Percentiles rank a stretch among this genome's conserved stretches.
These are phyloP conservation scores for Tricholoma bakamatsutake DNA, from an alignment of 768 basidiomycete species.

Conservation along the genomic window DNA sequence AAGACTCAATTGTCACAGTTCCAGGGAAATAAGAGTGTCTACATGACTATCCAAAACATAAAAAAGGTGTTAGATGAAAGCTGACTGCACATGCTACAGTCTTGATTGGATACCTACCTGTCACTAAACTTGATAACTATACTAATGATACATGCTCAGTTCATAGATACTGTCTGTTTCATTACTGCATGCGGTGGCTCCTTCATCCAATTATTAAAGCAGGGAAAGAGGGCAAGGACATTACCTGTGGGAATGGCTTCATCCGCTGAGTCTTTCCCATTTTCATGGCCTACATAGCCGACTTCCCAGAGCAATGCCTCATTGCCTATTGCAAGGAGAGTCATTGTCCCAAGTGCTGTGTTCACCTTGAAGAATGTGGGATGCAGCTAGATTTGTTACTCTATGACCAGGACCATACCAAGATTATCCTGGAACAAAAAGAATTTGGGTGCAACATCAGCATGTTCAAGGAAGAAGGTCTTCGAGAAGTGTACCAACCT, in stretches of 20 bases:
- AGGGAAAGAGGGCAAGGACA: too few relatives aligned
- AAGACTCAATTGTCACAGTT: conserved; percentile 7
- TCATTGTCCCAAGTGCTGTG: too few relatives aligned
- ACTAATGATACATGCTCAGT: neutral
- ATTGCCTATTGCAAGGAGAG: conserved; percentile 8
- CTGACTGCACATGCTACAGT: neutral
- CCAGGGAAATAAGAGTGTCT: neutral
- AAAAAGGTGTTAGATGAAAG: neutral
- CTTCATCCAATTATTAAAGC: neutral
- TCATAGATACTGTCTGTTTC: neutral
- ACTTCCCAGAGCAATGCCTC: too few relatives aligned
- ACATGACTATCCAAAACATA: conserved; percentile 1
- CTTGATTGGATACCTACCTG: neutral
- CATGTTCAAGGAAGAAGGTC: too few relatives aligned
- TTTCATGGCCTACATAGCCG: conserved; percentile 3
- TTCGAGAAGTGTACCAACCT: too few relatives aligned
- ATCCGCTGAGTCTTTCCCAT: conserved; percentile 6
- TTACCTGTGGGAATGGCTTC: neutral
- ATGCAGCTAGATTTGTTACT: too few relatives aligned
- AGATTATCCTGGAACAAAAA: too few relatives aligned
- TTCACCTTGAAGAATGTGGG: too few relatives aligned
- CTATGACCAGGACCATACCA: too few relatives aligned
- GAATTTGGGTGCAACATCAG: too few relatives aligned
- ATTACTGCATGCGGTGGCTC: neutral
- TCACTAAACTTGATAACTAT: neutral